Percentiles rank a stretch among this genome's conserved stretches.
These are phyloP conservation scores for Alternaria sp. DNA, from an alignment of 2,329 filamentous ascomycete genomes.

Conservation along the genomic window DNA sequence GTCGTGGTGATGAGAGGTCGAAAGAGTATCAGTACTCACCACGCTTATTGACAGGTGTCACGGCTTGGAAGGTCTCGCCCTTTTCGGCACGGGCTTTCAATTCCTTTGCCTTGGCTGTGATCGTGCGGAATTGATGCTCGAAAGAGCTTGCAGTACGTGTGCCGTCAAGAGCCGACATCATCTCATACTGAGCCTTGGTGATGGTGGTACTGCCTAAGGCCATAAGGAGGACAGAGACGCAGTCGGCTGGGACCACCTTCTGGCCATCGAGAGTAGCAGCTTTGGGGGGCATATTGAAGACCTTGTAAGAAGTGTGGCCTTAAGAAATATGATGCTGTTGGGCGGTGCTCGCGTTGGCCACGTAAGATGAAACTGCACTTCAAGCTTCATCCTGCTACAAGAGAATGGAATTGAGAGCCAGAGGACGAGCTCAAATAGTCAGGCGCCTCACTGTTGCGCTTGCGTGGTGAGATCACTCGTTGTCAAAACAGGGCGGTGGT, in stretches of 20 bases:
- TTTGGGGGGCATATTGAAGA: constrained; percentile 27
- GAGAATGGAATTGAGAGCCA: constrained; percentile 2
- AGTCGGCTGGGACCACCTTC: constrained; percentile 33
- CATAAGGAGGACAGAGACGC: constrained; percentile 35
- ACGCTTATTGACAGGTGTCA: constrained; percentile 33
- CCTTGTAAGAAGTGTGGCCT: not conserved
- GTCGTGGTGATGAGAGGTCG: not conserved
- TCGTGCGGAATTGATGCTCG: constrained; percentile 38
- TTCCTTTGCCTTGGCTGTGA: constrained; percentile 37
- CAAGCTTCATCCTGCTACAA: not conserved
- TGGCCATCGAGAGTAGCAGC: constrained; percentile 7
- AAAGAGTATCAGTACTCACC: constrained; percentile 21
- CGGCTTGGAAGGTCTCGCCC: constrained; percentile 35
- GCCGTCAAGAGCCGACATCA: constrained; percentile 42
- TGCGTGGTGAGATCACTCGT: constrained; percentile 15
- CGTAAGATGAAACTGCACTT: not conserved
- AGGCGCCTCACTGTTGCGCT: not conserved
- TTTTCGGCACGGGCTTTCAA: constrained; percentile 35
- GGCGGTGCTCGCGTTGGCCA: not conserved
- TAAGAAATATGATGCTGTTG: not conserved
- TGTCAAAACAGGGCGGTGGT: constrained; percentile 9
- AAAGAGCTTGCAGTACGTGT: constrained; percentile 32
- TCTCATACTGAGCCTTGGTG: constrained; percentile 30
- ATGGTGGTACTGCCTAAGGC: constrained; percentile 21
- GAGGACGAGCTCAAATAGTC: constrained; percentile 10